Percentiles rank a stretch among this genome's conserved stretches.
Evolutionary conservation across 179 eudicot species (phyloP).

Genomic region (Gypsophila paniculata): DNA sequence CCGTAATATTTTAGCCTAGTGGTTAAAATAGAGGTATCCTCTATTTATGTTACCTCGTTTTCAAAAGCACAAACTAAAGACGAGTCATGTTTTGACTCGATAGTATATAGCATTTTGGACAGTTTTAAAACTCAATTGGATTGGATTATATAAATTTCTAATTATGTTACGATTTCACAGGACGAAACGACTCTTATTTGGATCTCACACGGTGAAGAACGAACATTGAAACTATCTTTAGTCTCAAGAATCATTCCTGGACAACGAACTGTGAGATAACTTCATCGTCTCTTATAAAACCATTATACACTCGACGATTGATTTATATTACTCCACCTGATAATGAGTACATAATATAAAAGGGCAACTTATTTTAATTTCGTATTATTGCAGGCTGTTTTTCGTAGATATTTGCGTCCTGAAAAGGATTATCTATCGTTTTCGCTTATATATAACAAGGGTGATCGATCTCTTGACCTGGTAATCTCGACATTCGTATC

Average conservation of each 20-base stretch:
- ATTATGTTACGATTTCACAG: no score
- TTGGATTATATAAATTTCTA: no score
- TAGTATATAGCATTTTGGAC: no score
- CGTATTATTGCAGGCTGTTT: constrained; percentile 56
- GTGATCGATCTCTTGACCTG: constrained; percentile 92
- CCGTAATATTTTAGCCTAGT: no score
- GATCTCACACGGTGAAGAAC: constrained; percentile 81
- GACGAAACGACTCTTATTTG: constrained; percentile 74
- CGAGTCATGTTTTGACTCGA: no score
- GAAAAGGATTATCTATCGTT: constrained; percentile 92
- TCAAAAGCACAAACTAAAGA: no score
- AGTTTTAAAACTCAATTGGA: no score
- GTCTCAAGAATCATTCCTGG: constrained; percentile 69
- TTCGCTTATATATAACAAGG: constrained; percentile 80
- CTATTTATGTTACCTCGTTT: no score
- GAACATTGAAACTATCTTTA: constrained; percentile 56
- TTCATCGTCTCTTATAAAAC: background rate
- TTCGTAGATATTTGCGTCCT: constrained; percentile 71
- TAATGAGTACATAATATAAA: background rate
- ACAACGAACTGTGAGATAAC: constrained; percentile 89
- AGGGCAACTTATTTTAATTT: background rate
- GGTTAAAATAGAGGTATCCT: no score
- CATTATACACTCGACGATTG: no score
- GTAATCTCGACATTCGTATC: constrained; percentile 36
- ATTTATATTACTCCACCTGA: no score